Evolutionary conservation across 371 early-diverging fungal species (phyloP).

Genomic region (Rhizopus delemar): DNA sequence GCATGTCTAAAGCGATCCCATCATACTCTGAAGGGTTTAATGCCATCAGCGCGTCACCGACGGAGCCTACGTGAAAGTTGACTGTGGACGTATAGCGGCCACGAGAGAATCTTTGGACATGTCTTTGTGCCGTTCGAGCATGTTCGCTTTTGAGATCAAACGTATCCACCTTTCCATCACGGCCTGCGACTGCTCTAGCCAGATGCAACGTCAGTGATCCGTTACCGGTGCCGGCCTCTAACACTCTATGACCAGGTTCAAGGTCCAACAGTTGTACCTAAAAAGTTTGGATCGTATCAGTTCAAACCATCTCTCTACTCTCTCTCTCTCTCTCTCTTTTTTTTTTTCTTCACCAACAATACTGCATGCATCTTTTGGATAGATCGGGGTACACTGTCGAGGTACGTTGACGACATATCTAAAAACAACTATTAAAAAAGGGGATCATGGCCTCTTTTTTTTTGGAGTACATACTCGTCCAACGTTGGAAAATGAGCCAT

Average conservation of each 20-base stretch:
- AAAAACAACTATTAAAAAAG: conserved; percentile 1
- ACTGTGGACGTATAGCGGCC: conserved; percentile 54
- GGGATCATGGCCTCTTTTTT: not conserved
- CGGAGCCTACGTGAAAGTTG: conserved; percentile 55
- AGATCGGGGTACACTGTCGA: conserved; percentile 71
- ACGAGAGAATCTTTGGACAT: conserved; percentile 58
- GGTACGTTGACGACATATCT: conserved; percentile 61
- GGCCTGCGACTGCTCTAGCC: conserved; percentile 58
- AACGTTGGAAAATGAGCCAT: conserved; percentile 72
- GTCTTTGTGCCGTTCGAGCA: conserved; percentile 54
- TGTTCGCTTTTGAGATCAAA: conserved; percentile 62
- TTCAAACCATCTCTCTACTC: too few species aligned
- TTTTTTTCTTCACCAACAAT: conserved; percentile 46
- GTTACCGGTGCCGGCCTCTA: conserved; percentile 81
- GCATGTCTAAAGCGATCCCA: conserved; percentile 73
- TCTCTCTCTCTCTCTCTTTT: not conserved
- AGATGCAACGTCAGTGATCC: conserved; percentile 70
- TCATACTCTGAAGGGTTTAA: conserved; percentile 39
- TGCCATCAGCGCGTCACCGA: conserved; percentile 33
- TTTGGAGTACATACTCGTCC: conserved; percentile 62
- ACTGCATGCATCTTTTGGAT: conserved; percentile 74
- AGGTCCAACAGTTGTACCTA: conserved; percentile 65
- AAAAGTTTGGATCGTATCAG: not conserved
- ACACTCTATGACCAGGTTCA: conserved; percentile 60
- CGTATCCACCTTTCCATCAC: conserved; percentile 56